These are phyloP conservation scores for Favolaschia claudopus DNA, from an alignment of 768 basidiomycete species.

Conservation along the genomic window DNA sequence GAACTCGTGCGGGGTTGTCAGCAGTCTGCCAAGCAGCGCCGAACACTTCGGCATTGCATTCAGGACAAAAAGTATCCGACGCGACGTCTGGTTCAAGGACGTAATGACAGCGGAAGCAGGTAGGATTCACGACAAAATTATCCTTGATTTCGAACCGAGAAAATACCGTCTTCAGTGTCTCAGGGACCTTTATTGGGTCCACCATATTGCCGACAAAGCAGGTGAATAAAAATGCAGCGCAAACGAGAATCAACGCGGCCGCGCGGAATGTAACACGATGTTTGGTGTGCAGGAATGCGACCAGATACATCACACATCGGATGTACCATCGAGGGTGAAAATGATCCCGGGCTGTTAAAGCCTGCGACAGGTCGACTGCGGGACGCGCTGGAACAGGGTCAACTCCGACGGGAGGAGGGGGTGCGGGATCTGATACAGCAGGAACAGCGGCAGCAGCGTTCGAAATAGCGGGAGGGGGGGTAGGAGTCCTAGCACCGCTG, in stretches of 20 bases:
- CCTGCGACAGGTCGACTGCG: too few species aligned
- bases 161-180: background rate
- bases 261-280: background rate
- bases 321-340: background rate
- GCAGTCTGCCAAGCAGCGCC: too few species aligned
- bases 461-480: too few species aligned
- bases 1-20: background rate
- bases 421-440: too few species aligned
- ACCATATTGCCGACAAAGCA: too few species aligned
- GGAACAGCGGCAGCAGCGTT: too few species aligned
- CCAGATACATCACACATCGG: background rate
- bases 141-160: background rate
- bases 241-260: background rate
- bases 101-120: background rate
- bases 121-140: background rate
- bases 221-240: background rate
- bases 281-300: background rate
- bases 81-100: background rate
- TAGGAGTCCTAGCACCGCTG: too few species aligned
- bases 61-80: background rate
- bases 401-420: too few species aligned
- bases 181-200: too few species aligned
- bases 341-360: too few species aligned
- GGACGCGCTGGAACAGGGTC: too few species aligned
- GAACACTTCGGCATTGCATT: too few species aligned